Base-by-base conservation (phyloP, 495 filamentous ascomycete species). In the Parathielavia hyrcaniae region DNA sequence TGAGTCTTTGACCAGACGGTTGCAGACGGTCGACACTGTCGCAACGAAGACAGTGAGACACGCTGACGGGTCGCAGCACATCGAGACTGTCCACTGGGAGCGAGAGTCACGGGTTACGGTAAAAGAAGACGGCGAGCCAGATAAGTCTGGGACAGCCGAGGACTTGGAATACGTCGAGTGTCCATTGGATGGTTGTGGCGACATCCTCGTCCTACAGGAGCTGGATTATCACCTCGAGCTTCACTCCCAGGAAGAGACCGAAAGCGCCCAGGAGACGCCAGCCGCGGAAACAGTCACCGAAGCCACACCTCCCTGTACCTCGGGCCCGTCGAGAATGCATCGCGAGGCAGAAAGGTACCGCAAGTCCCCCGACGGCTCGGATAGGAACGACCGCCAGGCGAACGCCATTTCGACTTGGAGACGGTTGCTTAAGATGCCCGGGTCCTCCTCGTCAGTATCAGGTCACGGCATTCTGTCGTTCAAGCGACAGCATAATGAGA, bases 191-290 rank as follows among this genome's bases (percentile, higher is more conserved):
- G 81, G 80, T n/a, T 95, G 90, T 69, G 86, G 85, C 20, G 88
- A 95, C 64, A 67, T 77, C 17, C 70, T 92, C 45, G 71, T 79
- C 32, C 67, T 80, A 14, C 65, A 71, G 3, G 83, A 89, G 59
- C 69, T 93, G 36, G 79, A 86, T 23, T 81, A 77, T 36, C 90
- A 95, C 67, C 70, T 90, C 39, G 86, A 91, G 66, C 72, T 91
- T 49, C 90, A 96, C 70, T 66, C 73, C 39, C 78, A 81, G 35
- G 87, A 89, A 65, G 71, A 72, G 13, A 71, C 78, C 51, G 81
- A 80, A 1, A 9, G 54, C 26, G 23, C 35, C 14, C 13, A 17
- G 8, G 50, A 49, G 11, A 11, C 35, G 7, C 19, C 58, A 19
- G 34, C 22, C 13, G 51, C 38, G 9, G 32, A 44, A n/a, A 47